Percentiles rank a stretch among this genome's conserved stretches.
Conservation (phyloP, 108 stramenopile genomes). For the Aureococcus anophagefferens region DNA sequence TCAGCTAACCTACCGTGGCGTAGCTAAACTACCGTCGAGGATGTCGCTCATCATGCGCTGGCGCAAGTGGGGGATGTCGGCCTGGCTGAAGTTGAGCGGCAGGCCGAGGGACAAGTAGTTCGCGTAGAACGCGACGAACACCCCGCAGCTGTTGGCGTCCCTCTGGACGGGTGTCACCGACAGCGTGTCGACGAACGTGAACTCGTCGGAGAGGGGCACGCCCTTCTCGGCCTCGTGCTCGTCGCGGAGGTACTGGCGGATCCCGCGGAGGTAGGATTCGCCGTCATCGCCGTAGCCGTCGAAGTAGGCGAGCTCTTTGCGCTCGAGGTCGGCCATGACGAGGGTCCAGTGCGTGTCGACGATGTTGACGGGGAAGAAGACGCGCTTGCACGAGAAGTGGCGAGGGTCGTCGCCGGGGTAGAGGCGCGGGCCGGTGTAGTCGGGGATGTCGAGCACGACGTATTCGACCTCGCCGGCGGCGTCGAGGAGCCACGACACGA, state of each 20-base stretch:
- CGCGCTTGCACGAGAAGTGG: slow-evolving; percentile 28
- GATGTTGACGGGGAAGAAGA: slow-evolving; percentile 37
- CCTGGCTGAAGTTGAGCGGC: slow-evolving; percentile 15
- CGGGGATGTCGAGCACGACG: no score
- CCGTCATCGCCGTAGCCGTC: slow-evolving; percentile 32
- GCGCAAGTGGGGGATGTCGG: slow-evolving; percentile 9
- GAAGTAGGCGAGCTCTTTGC: slow-evolving; percentile 40
- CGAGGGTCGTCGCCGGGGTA: no score
- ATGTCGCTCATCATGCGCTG: slow-evolving; percentile 7
- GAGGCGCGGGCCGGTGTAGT: no score
- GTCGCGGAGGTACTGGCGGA: slow-evolving; percentile 30
- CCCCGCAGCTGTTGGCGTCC: slow-evolving; percentile 15
- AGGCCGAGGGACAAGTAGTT: slow-evolving; percentile 10
- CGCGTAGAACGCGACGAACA: slow-evolving; percentile 10
- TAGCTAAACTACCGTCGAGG: no score
- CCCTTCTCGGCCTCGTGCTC: slow-evolving; percentile 23
- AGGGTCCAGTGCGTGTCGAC: slow-evolving; percentile 38
- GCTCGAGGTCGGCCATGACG: slow-evolving; percentile 31
- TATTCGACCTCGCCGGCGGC: no score
- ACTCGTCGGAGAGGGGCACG: slow-evolving; percentile 3
- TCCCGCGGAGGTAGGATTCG: slow-evolving; percentile 4
- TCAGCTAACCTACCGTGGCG: no score
- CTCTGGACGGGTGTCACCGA: slow-evolving; percentile 7
- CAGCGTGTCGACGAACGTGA: background rate
- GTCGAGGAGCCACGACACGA: no score